Evolutionary conservation across 495 filamentous ascomycete genomes (phyloP).

Genomic region (Penicillium pancosmium): DNA sequence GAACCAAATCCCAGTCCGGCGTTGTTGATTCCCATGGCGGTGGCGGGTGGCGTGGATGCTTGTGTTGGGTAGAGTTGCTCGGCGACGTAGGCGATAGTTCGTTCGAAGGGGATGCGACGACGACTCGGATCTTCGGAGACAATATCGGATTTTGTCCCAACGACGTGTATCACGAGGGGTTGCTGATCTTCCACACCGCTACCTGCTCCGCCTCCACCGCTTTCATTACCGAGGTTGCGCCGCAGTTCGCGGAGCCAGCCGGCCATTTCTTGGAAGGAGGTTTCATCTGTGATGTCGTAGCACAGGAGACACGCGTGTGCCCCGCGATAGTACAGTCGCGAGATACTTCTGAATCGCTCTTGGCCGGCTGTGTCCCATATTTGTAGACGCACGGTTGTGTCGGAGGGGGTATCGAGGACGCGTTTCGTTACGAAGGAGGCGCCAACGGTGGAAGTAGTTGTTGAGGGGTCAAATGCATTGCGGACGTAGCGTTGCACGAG

Average conservation of each 20-base stretch:
- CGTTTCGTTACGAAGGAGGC: conserved; percentile 94
- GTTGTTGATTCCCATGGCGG: conserved; percentile 40
- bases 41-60: conserved; percentile 65
- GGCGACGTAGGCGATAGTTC: conserved; percentile 91
- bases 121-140: conserved; percentile 76
- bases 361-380: conserved; percentile 97
- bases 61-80: conserved; percentile 77
- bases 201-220: background rate
- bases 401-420: conserved; percentile 80
- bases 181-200: conserved; percentile 24
- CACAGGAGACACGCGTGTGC: conserved; percentile 93
- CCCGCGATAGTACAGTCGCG: conserved; percentile 90
- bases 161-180: conserved; percentile 91
- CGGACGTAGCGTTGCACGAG: conserved; percentile 86
- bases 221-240: conserved; percentile 56
- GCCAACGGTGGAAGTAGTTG: conserved; percentile 81
- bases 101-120: conserved; percentile 87
- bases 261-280: conserved; percentile 91
- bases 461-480: conserved; percentile 70
- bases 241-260: conserved; percentile 83
- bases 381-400: conserved; percentile 79
- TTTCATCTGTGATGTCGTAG: conserved; percentile 88
- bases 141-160: conserved; percentile 92
- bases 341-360: conserved; percentile 92
- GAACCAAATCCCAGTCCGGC: conserved; percentile 19